Conservation (phyloP, 768 basidiomycete genomes). For the Termitomyces sp. region DNA sequence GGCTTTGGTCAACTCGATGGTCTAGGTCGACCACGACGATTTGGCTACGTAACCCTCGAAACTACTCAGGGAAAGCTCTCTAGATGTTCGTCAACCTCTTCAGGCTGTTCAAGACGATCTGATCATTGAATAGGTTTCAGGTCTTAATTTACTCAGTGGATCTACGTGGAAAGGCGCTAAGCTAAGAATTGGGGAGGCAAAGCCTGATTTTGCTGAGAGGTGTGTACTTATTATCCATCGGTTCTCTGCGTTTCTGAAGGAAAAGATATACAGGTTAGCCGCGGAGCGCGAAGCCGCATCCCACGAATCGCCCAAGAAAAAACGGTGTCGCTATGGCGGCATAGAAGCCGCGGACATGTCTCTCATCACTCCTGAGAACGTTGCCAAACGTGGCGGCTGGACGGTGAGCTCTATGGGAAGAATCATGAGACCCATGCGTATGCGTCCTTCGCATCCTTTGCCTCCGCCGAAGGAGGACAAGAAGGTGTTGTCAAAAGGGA, state of each 20-base stretch:
- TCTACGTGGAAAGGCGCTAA: conserved; percentile 88
- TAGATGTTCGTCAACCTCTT: conserved; percentile 45
- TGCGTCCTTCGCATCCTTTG: conserved; percentile 65
- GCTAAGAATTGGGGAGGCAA: conserved; percentile 79
- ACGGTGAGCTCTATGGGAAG: conserved; percentile 61
- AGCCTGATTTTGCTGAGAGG: conserved; percentile 66
- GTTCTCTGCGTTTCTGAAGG: background rate
- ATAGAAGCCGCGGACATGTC: conserved; percentile 58
- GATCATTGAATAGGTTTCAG: conserved; percentile 50
- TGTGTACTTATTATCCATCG: conserved; percentile 19
- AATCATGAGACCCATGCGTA: conserved; percentile 58
- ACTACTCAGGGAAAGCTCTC: conserved; percentile 52
- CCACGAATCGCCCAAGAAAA: conserved; percentile 37
- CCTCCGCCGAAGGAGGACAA: conserved; percentile 24
- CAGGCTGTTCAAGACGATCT: background rate
- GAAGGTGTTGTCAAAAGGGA: conserved; percentile 11
- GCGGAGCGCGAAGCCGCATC: conserved; percentile 26
- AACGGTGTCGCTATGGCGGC: conserved; percentile 30
- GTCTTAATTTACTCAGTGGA: conserved; percentile 72
- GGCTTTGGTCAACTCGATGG: conserved; percentile 63
- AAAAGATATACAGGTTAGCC: conserved; percentile 21
- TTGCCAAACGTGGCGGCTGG: conserved; percentile 53
- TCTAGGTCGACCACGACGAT: conserved; percentile 62
- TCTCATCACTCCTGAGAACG: conserved; percentile 55
- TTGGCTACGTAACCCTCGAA: conserved; percentile 70